Evolutionary conservation across 768 basidiomycete genomes (phyloP), one percentile per base, ranked within the genome.

Genomic region (Pisolithus microcarpus): DNA sequence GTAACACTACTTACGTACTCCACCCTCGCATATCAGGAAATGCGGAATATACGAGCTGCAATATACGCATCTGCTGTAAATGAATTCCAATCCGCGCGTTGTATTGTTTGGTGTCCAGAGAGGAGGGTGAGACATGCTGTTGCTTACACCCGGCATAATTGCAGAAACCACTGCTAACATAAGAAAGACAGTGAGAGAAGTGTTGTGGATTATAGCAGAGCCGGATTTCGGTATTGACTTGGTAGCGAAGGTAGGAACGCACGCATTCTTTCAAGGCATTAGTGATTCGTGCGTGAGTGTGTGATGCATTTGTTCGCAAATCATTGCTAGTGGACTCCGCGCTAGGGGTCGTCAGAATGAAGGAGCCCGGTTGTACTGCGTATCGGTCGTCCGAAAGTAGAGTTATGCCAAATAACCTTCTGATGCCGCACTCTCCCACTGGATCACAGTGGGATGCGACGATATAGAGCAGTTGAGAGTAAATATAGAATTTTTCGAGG

Each of bases 1-100:
- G 7, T 9, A 4, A 10, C 8, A 13, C 26, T 13, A 54, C 54
- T 13, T 43, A 62, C 60, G 31, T 34, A 1, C 55, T 31, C 9
- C 48, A 42, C 36, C 39, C 48, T 2, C 10, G 9, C 16, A 52
- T 49, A 0, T 23, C 7, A 4, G 54, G 57, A 15, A 50, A 26
- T 7, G 54, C 58, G 0, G 58, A 64, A 18, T 58, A 61, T 55
- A 60, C 56, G 7, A 54, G 56, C 24, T 77, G 70, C 38, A 75
- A 67, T 15, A 82, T 76, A 43, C 70, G 56, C 2, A 82, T 73
- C 45, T 81, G 77, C 43, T 73, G 72, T 1, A 83, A 51, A 55
- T 78, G 72, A 28, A 77, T 59, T 4, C 71, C 62, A 7, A 80
- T 60, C 11, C 73, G 72, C 19, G 58, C 21, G 39, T 76, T 75